Evolutionary conservation across 2,329 filamentous ascomycete genomes (phyloP), one percentile per base, ranked within the genome.

Genomic region (Ophiostoma perfectum): DNA sequence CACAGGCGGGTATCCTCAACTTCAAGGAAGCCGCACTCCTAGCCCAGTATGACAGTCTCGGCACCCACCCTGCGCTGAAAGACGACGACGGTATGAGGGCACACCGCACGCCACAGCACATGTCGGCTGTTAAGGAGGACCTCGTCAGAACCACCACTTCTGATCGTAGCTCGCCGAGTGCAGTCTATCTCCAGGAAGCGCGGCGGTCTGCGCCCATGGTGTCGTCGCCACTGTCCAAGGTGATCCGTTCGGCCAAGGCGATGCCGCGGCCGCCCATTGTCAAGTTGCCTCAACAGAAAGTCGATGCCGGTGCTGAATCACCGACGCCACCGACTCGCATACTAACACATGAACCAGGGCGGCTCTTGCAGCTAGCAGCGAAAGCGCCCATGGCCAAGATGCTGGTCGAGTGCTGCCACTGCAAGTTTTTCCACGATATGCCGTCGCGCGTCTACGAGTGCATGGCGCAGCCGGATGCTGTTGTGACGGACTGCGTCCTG

Each of bases 361-460:
- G 18, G 36, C 14, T 16, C 12, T 16, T 39, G 55, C 9, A 12
- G 9, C 12, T 11, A 45, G 8, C 41, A 11, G 41, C n/a, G 7
- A n/a, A 64, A 11, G 16, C 27, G 41, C 62, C 62, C 3, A 7
- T 87, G 12, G 84, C 84, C 45, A 89, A 88, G 78, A 84, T 88
- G 80, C 83, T 89, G 42, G 86, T 89, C 12, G 82, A 88, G 74
- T 89, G 87, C 76, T 89, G 87, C 77, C 80, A 78, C 68, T 89
- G 87, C 80, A 83, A 82, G 68, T 88, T 84, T 76, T 87, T 85
- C 75, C 86, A 88, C 73, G 87, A 89, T 75, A 84, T 89, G 83
- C 87, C 87, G 4, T 84, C 82, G 66, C 83, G 84, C 68, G 79
- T 89, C 36, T 89, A 89, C 75, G 84, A 88, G 73, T 86, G 84